Base-by-base conservation (phyloP, 768 basidiomycete genomes). In the Dioszegia aurantiaca region DNA sequence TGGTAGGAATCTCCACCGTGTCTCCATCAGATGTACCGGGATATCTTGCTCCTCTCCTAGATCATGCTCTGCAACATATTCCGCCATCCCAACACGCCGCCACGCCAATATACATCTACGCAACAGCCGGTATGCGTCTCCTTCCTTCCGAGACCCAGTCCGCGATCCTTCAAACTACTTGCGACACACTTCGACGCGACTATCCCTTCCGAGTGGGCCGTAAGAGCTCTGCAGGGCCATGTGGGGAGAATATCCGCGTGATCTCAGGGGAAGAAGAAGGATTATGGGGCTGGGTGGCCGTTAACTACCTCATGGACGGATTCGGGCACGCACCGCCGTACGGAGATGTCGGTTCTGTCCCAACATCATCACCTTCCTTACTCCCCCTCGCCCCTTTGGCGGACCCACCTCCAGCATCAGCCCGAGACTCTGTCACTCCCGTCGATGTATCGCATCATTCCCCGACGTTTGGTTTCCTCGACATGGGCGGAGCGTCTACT, bases 191-290 rank as follows among this genome's bases (percentile, higher is more conserved):
- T 41, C 81, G 81, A 19, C 79, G 79, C 4, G 85, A 90, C 68
- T 92, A 90, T 23, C 68, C 85, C 55, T 97, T 97, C 78, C 83
- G 82, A 53, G 83, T 95, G 58, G 88, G 87, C 37, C 78, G 75
- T 9, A 81, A 83, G 16, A 86, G 86, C 12, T 74, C 79, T 4
- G 78, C 80, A 36, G 90, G 90, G 10, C 90, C 89, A 2, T 99
- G 94, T 75, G 89, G 89, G n/a, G 84, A 88, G 46, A 92, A 87
- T 67, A 85, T 98, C 1, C 85, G 87, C 42, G 90, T 98, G 61
- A 98, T 98, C 68, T 89, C 90, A 2, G 95, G 95, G 58, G 93
- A 98, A 77, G 95, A 99, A 77, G 95, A 99, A 72, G 95, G 95
- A 0, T 79, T 98, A 41, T 98, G 92, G 77, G 95, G 95, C 0